Conservation (phyloP, 1,284 basidiomycete genomes). For the Termitomyces sp. region DNA sequence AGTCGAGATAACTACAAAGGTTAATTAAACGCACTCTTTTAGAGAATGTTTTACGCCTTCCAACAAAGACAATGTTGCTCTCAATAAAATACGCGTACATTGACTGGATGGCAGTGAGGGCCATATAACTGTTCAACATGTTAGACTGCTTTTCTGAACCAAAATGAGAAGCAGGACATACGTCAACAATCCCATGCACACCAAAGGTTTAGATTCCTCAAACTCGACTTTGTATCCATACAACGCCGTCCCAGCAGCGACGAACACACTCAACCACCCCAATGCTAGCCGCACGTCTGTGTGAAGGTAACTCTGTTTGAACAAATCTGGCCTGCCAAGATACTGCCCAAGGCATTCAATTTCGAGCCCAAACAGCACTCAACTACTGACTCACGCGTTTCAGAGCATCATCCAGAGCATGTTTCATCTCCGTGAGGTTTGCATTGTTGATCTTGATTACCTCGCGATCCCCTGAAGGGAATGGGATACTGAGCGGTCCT, state of each 20-base stretch:
- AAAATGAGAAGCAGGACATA: slow-evolving; percentile 33
- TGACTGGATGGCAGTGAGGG: slow-evolving; percentile 66
- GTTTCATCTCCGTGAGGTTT: slow-evolving; percentile 79
- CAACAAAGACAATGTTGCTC: slow-evolving; percentile 75
- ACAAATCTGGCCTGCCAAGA: slow-evolving; percentile 72
- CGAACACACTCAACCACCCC: slow-evolving; percentile 79
- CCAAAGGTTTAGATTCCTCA: slow-evolving; percentile 75
- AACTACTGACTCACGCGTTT: slow-evolving; percentile 66
- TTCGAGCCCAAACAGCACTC: background rate
- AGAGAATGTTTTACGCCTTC: slow-evolving; percentile 78
- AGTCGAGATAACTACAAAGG: background rate
- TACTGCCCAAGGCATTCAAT: slow-evolving; percentile 43
- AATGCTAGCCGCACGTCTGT: slow-evolving; percentile 81
- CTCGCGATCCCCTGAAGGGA: slow-evolving; percentile 49
- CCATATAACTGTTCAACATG: slow-evolving; percentile 52
- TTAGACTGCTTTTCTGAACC: slow-evolving; percentile 1
- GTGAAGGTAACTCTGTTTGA: slow-evolving; percentile 81
- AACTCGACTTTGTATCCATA: slow-evolving; percentile 86
- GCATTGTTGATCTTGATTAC: slow-evolving; percentile 81
- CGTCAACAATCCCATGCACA: slow-evolving; percentile 75
- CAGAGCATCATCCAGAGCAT: slow-evolving; percentile 84
- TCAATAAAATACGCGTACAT: slow-evolving; percentile 80
- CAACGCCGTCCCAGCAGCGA: slow-evolving; percentile 74
- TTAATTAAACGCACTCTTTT: slow-evolving; percentile 55
- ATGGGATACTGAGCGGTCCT: slow-evolving; percentile 49